Evolutionary conservation across 164 flowering plant species (phyloP), one percentile per base, ranked within the genome.

Genomic region (Malania oleifera): DNA sequence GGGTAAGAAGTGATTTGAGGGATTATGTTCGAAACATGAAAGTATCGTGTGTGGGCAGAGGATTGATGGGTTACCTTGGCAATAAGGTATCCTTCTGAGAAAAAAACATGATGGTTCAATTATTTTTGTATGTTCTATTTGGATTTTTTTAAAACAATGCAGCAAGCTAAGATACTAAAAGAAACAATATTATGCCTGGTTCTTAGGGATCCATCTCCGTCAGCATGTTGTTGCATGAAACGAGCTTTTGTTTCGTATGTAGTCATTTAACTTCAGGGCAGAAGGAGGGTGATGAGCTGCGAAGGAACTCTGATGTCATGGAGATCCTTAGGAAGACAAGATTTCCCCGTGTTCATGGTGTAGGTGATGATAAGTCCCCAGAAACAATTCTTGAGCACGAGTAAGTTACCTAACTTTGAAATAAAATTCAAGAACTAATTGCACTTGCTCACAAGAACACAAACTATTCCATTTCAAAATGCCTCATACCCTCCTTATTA

Each of bases 21-120:
- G 87, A 82, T 57, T 63, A 73, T 69, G 85, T 82, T 22, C 70
- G 66, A 25, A 82, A 82, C 70, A 70, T 82, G 77, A 82, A 80
- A 76, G 85, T 84, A 11, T 84, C 90, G 17, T 82, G 87, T 65
- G 80, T 84, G 58, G 90, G 90, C 50, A 75, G 90, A 75, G 90
- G 90, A 57, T 65, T 84, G 67, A 84, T 84, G 90, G 90, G 90
- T 39, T 84, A 82, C 59, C 87, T 84, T 25, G 87, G 82, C 55
- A 78, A 75, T 50, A 78, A 78, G 80, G 82, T 78, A 73, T 37
- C 64, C 53, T n/a, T n/a, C n/a, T n/a, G n/a, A n/a, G n/a, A n/a
- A n/a, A n/a, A n/a, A n/a, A n/a, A n/a, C n/a, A n/a, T n/a, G n/a
- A n/a, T n/a, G n/a, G n/a, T n/a, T n/a, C n/a, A n/a, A n/a, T n/a